A percentile compares a stretch with the other conserved stretches of the same genome.
Conservation (phyloP, 441 rosid genomes). For the Corymbia calophylla region DNA sequence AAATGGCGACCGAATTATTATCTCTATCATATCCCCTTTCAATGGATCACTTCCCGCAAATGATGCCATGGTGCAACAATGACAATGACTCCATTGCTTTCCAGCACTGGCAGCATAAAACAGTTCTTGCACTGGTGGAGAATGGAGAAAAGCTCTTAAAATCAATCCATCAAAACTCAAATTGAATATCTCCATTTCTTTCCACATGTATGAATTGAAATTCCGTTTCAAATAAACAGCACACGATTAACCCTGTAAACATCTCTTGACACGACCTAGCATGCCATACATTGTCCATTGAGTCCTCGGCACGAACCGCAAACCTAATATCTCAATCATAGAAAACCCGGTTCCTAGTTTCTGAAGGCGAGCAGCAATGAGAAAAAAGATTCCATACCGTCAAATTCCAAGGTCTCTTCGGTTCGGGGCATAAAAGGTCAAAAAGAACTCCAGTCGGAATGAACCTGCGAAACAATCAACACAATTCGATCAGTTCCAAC, state of each 20-base stretch:
- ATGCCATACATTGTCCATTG: background rate
- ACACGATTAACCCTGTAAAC: background rate
- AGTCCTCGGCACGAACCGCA: background rate
- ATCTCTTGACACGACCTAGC: background rate
- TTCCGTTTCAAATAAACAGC: background rate
- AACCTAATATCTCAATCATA: background rate
- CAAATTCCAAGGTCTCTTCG: conserved; percentile 91
- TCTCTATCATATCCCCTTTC: background rate
- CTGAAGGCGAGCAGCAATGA: background rate
- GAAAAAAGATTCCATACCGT: conserved; percentile 35
- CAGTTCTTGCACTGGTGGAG: background rate
- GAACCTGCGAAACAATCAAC: conserved; percentile 43
- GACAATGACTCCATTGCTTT: background rate
- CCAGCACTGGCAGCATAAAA: background rate
- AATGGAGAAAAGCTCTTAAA: background rate
- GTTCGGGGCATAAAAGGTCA: conserved; percentile 81
- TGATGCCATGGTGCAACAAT: background rate
- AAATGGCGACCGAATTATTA: background rate
- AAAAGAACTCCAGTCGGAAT: conserved; percentile 90
- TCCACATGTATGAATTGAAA: background rate
- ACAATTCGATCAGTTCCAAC: background rate
- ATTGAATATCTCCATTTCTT: background rate
- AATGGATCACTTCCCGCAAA: background rate
- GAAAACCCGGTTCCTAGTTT: background rate
- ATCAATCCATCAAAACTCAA: background rate